A percentile compares a stretch with the other conserved stretches of the same genome.
Conservation (phyloP, 257 asterid genomes). For the Solanum chilense region DNA sequence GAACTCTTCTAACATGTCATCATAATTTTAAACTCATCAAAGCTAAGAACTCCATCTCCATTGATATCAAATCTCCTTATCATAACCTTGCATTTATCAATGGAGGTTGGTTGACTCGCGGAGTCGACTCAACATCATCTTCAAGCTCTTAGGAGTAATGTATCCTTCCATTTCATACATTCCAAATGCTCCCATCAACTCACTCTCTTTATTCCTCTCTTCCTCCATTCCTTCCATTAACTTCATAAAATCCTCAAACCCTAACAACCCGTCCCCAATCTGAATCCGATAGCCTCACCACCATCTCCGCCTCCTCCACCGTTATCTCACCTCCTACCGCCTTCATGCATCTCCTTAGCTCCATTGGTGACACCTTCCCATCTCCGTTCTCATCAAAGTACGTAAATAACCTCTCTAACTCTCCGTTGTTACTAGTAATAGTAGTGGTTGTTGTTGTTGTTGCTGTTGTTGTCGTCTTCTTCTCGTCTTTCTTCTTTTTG, state of each 20-base stretch:
- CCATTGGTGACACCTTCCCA: not conserved
- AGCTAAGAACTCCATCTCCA: slow-evolving; percentile 44
- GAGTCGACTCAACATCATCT: slow-evolving; percentile 35
- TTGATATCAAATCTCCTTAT: slow-evolving; percentile 36
- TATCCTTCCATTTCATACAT: slow-evolving; percentile 50
- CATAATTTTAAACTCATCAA: slow-evolving; percentile 51
- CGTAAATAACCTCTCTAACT: not conserved
- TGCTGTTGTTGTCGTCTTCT: not conserved
- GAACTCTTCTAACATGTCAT: slow-evolving; percentile 15
- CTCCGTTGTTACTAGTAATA: not conserved
- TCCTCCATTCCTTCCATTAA: slow-evolving; percentile 40
- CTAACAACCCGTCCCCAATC: slow-evolving; percentile 46
- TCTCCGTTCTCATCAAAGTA: slow-evolving; percentile 4
- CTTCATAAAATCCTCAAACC: slow-evolving; percentile 39
- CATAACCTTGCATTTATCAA: slow-evolving; percentile 38
- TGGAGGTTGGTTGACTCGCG: slow-evolving; percentile 29
- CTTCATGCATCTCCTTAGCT: not conserved
- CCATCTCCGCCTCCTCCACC: slow-evolving; percentile 30
- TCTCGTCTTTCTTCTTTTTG: not conserved
- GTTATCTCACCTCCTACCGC: not conserved
- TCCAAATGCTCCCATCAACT: slow-evolving; percentile 35
- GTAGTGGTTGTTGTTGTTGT: not conserved
- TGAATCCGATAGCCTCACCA: slow-evolving; percentile 28
- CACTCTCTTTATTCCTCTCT: slow-evolving; percentile 26
- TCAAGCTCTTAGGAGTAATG: slow-evolving; percentile 51